Percentiles rank a stretch among this genome's conserved stretches.
phyloP scores from a whole-genome alignment of 306 rosid species.

The Cucurbita argyrosperma region DNA sequence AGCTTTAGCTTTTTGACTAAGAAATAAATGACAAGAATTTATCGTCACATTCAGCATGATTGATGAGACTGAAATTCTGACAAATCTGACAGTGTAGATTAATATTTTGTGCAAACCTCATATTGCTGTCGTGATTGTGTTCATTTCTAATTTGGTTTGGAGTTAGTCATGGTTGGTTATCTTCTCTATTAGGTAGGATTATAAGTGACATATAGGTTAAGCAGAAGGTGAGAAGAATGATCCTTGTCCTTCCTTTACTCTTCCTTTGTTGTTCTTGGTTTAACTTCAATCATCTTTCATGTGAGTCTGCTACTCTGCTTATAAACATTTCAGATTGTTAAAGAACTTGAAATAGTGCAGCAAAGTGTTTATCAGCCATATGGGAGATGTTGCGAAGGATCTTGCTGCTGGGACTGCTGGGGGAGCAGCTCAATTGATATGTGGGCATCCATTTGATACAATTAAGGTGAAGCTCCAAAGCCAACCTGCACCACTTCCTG shows the following conservation, averaged over 20 bases:
- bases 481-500: slow-evolving; percentile 81
- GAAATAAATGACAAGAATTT: neutral
- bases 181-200: neutral
- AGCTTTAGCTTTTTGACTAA: neutral
- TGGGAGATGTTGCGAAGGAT: slow-evolving; percentile 93
- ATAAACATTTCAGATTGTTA: neutral
- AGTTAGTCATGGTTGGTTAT: neutral
- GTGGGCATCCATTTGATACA: slow-evolving; percentile 94
- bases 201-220: neutral
- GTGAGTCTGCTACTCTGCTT: neutral
- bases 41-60: neutral
- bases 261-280: neutral
- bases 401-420: slow-evolving; percentile 87
- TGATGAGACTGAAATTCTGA: neutral
- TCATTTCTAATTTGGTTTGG: neutral
- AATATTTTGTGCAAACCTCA: neutral
- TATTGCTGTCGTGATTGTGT: neutral
- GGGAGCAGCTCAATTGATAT: slow-evolving; percentile 79
- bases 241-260: neutral
- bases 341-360: neutral
- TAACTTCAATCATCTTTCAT: neutral
- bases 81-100: neutral
- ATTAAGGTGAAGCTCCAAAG: slow-evolving; percentile 98
- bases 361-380: slow-evolving; percentile 17
- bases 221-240: neutral